Percentiles rank a stretch among this genome's conserved stretches.
Conservation (phyloP, 768 basidiomycete species). For the Roridomyces roridus region DNA sequence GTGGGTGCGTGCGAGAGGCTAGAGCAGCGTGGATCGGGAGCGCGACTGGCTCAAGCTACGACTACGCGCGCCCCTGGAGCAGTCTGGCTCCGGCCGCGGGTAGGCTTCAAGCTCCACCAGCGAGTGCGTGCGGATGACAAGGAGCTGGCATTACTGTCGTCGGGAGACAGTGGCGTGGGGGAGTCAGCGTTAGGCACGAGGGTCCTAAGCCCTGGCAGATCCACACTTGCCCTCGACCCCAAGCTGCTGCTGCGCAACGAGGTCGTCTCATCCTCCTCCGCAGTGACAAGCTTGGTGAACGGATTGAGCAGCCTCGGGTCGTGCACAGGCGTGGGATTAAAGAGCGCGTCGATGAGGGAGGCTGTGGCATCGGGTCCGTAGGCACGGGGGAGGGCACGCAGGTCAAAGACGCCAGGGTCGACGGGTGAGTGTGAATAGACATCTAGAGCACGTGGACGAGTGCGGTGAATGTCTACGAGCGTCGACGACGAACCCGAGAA, state of each 20-base stretch:
- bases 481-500: too few relatives aligned
- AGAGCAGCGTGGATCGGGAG: too few relatives aligned
- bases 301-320: slow-evolving; percentile 45
- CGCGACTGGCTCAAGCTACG: too few relatives aligned
- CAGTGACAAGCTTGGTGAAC: slow-evolving; percentile 44
- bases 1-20: too few relatives aligned
- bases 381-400: slow-evolving; percentile 53
- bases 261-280: neutral
- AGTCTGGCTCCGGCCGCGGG: slow-evolving; percentile 1
- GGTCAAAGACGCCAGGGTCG: slow-evolving; percentile 36
- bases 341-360: slow-evolving; percentile 77
- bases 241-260: neutral
- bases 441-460: slow-evolving; percentile 57
- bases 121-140: neutral
- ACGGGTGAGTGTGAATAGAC: slow-evolving; percentile 34
- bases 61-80: too few relatives aligned
- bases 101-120: slow-evolving; percentile 13
- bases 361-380: slow-evolving; percentile 72
- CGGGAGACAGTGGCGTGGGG: neutral
- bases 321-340: slow-evolving; percentile 69
- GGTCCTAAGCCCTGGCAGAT: too few relatives aligned
- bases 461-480: slow-evolving; percentile 59
- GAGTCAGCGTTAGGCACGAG: neutral
- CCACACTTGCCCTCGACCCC: neutral
- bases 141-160: too few relatives aligned